Conservation (phyloP, 495 filamentous ascomycete species). For the Lophiotrema nucula region DNA sequence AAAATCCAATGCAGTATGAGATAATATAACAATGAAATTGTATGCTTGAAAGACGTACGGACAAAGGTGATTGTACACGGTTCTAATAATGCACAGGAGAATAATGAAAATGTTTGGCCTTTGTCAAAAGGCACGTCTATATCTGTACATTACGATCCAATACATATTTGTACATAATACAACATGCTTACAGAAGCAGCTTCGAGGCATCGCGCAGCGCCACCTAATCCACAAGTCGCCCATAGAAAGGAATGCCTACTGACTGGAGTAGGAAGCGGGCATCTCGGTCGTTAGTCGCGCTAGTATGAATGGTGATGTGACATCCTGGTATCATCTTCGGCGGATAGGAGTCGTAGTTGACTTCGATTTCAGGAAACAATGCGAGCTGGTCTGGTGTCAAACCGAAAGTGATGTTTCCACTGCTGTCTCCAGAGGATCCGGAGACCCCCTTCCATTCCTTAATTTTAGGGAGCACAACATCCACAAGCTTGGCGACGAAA, state of each 20-base stretch:
- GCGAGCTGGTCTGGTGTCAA: constrained; percentile 68
- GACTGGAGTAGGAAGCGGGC: constrained; percentile 80
- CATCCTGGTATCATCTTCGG: constrained; percentile 91
- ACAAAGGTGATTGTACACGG: no score
- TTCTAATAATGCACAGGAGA: no score
- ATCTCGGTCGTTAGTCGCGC: constrained; percentile 84
- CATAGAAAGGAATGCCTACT: constrained; percentile 81
- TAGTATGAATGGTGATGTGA: constrained; percentile 82
- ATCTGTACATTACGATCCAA: no score
- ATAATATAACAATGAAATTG: no score
- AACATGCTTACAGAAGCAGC: no score
- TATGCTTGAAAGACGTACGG: no score
- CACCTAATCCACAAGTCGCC: constrained; percentile 47
- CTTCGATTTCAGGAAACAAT: constrained; percentile 87
- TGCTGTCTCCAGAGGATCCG: constrained; percentile 75
- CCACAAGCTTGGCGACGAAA: constrained; percentile 80
- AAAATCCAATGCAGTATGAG: no score
- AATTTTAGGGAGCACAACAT: constrained; percentile 87
- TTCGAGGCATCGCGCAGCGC: no score
- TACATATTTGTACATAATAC: no score
- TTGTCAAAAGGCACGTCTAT: no score
- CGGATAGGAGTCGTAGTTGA: constrained; percentile 88
- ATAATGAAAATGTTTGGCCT: no score
- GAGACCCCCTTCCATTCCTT: constrained; percentile 89
- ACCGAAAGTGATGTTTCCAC: constrained; percentile 83